Evolutionary conservation across 2,329 filamentous ascomycete species (phyloP), one percentile per base, ranked within the genome.

Genomic region (Aspergillus fructus): DNA sequence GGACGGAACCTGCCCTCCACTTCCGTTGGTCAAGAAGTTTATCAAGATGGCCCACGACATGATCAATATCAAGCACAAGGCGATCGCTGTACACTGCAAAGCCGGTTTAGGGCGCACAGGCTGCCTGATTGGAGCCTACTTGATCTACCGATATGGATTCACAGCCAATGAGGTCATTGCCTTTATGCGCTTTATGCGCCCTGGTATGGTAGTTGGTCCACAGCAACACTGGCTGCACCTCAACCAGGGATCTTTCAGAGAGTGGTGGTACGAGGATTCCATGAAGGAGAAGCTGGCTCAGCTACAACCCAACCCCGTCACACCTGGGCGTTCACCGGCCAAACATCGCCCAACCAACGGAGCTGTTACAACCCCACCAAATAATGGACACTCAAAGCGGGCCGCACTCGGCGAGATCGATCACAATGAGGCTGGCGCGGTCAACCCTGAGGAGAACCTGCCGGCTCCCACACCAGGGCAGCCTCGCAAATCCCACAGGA

Each of bases 211-310:
- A 6, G 94, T 99, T 53, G 94, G 94, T 0, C 94, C 94, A 40
- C 94, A 99, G 73, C 94, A 99, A 77, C 94, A 99, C 77, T 99
- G 94, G 94, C 84, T 99, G 54, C 94, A 99, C 72, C 84, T 99
- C 61, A 97, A 99, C 79, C 94, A 99, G 76, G 90, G 90, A 37
- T 88, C 90, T 37, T 99, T 99, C 86, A 86, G 94, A n/a, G 92
- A 97, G 76, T 99, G 94, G 94, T 97, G 93, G 91, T 83, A 85
- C 63, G 87, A 90, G 69, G 88, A 90, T 70, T 82, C 81, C 43
- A 84, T 94, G 68, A 91, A 92, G 77, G 90, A 93, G 78, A 90
- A 92, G 70, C 78, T 93, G 57, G 89, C 92, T 74, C 86, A 83
- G 65, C 80, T 83, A 23, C 86, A 83, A 65, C 79, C 83, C 13